Percentiles rank a stretch among this genome's conserved stretches.
Conservation (phyloP, 805 yeast species). For the Suhomyces vadensis region DNA sequence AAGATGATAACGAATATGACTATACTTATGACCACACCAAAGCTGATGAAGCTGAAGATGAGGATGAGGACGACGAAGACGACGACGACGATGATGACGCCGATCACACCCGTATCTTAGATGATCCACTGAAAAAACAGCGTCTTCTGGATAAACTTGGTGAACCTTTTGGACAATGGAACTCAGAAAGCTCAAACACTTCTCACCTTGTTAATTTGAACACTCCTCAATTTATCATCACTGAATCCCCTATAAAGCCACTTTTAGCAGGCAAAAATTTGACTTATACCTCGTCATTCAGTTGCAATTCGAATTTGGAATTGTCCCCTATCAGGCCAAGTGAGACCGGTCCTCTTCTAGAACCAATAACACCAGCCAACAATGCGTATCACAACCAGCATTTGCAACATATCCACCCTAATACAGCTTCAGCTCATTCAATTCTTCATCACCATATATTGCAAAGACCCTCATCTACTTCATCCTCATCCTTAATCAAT, state of each 20-base stretch:
- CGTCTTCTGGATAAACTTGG: slow-evolving; percentile 9
- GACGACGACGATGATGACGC: slow-evolving; percentile 5
- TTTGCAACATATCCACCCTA: neutral
- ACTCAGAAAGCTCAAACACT: neutral
- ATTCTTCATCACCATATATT: slow-evolving; percentile 10
- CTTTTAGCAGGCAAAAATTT: slow-evolving; percentile 42
- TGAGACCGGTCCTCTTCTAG: slow-evolving; percentile 65
- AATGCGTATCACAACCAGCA: slow-evolving; percentile 11
- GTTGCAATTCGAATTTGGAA: slow-evolving; percentile 64
- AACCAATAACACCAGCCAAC: slow-evolving; percentile 57
- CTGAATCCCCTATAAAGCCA: slow-evolving; percentile 43
- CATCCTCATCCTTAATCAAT: slow-evolving; percentile 11
- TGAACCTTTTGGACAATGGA: slow-evolving; percentile 12
- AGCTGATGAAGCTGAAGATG: slow-evolving; percentile 7
- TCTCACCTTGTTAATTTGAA: neutral
- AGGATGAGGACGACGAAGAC: slow-evolving; percentile 1
- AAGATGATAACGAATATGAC: slow-evolving; percentile 21
- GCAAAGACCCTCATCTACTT: slow-evolving; percentile 9
- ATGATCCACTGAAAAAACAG: slow-evolving; percentile 18
- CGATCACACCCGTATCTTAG: slow-evolving; percentile 7
- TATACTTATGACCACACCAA: slow-evolving; percentile 8
- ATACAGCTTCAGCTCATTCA: slow-evolving; percentile 1
- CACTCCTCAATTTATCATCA: slow-evolving; percentile 25
- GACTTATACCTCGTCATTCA: slow-evolving; percentile 64
- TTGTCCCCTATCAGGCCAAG: slow-evolving; percentile 57